phyloP scores from a whole-genome alignment of 345 rosid species.

The Gossypium herbaceum region DNA sequence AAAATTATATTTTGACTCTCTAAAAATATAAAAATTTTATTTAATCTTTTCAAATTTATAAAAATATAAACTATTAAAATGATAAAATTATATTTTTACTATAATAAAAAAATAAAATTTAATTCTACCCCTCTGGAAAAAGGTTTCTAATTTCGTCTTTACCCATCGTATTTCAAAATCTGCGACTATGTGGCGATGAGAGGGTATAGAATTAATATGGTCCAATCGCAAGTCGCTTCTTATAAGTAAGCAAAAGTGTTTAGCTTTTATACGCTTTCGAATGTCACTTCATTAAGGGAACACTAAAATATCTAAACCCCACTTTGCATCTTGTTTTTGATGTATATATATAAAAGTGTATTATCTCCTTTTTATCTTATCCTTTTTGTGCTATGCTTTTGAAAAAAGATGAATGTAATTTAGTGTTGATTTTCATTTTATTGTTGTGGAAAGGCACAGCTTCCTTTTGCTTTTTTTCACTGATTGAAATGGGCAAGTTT shows the following conservation, averaged over 20 bases:
- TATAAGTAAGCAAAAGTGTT: background rate
- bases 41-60: too few relatives aligned
- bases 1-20: rapidly evolving
- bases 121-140: too few relatives aligned
- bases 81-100: too few relatives aligned
- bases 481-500: conserved; percentile 26
- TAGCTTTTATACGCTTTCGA: background rate
- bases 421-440: background rate
- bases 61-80: too few relatives aligned
- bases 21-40: too few relatives aligned
- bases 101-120: too few relatives aligned
- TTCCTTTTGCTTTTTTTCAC: conserved; percentile 13
- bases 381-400: background rate
- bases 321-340: background rate
- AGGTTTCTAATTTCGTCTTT: rapidly evolving
- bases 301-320: conserved; percentile 1
- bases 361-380: background rate
- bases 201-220: conserved; percentile 6
- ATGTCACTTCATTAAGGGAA: conserved; percentile 8
- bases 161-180: too few relatives aligned
- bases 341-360: background rate
- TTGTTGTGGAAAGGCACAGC: background rate
- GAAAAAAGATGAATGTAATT: background rate
- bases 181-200: background rate
- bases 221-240: conserved; percentile 43